A percentile compares a stretch with the other conserved stretches of the same genome.
Conservation (phyloP, 2,329 filamentous ascomycete genomes). For the Calonectria pteridis region DNA sequence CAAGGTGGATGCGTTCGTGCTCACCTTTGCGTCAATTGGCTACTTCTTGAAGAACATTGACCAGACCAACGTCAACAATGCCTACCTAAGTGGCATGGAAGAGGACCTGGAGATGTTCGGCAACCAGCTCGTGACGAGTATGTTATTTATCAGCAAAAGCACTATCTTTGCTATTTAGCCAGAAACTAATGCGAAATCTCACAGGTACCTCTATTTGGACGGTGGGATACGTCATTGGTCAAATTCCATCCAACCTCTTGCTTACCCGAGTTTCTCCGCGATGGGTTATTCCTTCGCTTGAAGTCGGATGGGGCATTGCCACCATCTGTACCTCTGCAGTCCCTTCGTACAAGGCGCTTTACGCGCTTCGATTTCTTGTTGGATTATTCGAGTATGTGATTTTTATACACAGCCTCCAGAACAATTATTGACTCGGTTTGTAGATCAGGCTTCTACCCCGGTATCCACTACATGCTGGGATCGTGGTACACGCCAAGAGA, state of each 20-base stretch:
- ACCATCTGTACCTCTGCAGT: slow-evolving; percentile 32
- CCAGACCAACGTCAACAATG: slow-evolving; percentile 56
- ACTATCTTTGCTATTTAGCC: background rate
- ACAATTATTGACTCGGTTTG: background rate
- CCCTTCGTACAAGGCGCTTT: slow-evolving; percentile 24
- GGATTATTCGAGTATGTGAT: slow-evolving; percentile 34
- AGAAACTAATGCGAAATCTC: background rate
- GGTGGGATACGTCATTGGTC: slow-evolving; percentile 32
- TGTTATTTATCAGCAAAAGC: background rate
- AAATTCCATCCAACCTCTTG: slow-evolving; percentile 31
- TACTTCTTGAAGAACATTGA: slow-evolving; percentile 54
- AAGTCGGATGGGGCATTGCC: slow-evolving; percentile 34
- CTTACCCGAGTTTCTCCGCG: slow-evolving; percentile 31
- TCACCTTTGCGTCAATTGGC: slow-evolving; percentile 50
- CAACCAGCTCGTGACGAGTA: slow-evolving; percentile 39
- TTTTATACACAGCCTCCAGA: too few species aligned
- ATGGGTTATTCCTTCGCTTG: slow-evolving; percentile 36
- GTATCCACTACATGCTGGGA: slow-evolving; percentile 38
- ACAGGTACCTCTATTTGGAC: slow-evolving; percentile 32
- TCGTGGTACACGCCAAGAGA: slow-evolving; percentile 40
- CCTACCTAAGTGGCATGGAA: slow-evolving; percentile 41
- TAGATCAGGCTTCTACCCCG: slow-evolving; percentile 33
- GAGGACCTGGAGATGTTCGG: slow-evolving; percentile 36
- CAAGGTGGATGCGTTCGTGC: slow-evolving; percentile 51
- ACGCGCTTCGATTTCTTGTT: slow-evolving; percentile 30